A percentile compares a stretch with the other conserved stretches of the same genome.
Conservation (phyloP, 768 basidiomycete genomes). For the Holtermanniella nyarrowii region DNA sequence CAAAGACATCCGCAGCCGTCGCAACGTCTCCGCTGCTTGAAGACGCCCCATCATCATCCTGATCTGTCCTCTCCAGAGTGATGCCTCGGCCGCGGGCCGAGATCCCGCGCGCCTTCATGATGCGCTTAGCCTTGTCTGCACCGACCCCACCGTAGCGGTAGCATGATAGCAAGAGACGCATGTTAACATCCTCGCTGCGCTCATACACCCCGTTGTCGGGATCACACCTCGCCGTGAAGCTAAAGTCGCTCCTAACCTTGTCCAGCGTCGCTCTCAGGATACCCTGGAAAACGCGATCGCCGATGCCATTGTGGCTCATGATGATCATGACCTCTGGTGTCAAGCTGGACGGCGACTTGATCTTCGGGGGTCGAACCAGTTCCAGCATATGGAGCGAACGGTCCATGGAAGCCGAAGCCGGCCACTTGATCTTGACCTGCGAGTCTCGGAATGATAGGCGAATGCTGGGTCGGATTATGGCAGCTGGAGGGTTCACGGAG, state of each 20-base stretch:
- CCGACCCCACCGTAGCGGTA: not conserved
- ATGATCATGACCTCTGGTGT: conserved; percentile 23
- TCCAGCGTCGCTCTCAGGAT: conserved; percentile 12
- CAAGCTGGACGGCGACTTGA: conserved; percentile 16
- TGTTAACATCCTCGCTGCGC: not conserved
- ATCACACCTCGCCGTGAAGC: too few relatives aligned
- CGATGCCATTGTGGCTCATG: conserved; percentile 22
- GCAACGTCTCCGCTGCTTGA: too few relatives aligned
- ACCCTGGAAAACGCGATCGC: conserved; percentile 7
- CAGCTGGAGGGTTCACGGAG: conserved; percentile 6
- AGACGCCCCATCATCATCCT: too few relatives aligned
- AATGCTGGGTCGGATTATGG: conserved; percentile 6
- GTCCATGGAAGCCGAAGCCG: conserved; percentile 7
- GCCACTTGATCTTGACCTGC: conserved; percentile 22
- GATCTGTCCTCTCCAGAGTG: too few relatives aligned
- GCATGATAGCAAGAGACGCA: not conserved
- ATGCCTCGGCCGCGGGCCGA: not conserved
- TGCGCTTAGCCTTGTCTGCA: not conserved
- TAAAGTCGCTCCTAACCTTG: conserved; percentile 7
- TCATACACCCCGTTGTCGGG: too few relatives aligned
- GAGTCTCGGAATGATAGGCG: conserved; percentile 25
- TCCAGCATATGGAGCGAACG: conserved; percentile 17
- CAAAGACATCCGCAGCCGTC: too few relatives aligned
- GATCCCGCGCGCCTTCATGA: not conserved
- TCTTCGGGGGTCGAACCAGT: conserved; percentile 13